Conservation (phyloP, 2,329 filamentous ascomycete species). For the Rutstroemia sp. region DNA sequence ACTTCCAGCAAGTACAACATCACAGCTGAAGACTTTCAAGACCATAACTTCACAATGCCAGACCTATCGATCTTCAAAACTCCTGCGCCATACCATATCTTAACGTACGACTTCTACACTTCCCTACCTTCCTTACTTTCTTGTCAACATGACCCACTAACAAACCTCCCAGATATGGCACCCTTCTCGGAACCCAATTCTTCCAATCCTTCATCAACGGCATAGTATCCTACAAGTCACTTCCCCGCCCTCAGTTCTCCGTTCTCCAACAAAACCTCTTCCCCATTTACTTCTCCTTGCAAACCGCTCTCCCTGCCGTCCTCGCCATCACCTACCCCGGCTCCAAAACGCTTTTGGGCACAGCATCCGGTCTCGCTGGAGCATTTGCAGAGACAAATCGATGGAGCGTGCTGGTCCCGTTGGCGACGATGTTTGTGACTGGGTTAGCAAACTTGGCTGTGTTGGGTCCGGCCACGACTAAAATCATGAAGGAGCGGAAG, state of each 20-base stretch:
- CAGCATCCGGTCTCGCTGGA: slow-evolving; percentile 42
- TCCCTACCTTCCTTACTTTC: background rate
- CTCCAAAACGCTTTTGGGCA: slow-evolving; percentile 33
- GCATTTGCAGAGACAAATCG: slow-evolving; percentile 54
- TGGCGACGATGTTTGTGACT: slow-evolving; percentile 62
- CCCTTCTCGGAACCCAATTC: slow-evolving; percentile 76
- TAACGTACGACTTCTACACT: slow-evolving; percentile 46
- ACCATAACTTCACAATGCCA: slow-evolving; percentile 27
- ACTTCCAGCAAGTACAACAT: background rate
- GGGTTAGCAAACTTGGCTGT: slow-evolving; percentile 64
- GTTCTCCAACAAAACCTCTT: slow-evolving; percentile 75
- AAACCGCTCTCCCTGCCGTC: slow-evolving; percentile 65
- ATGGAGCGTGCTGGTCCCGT: slow-evolving; percentile 58
- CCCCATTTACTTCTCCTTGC: slow-evolving; percentile 81
- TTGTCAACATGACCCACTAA: slow-evolving; percentile 3
- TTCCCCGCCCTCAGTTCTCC: slow-evolving; percentile 75
- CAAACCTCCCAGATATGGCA: slow-evolving; percentile 64
- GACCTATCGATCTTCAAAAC: slow-evolving; percentile 43
- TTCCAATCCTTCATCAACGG: slow-evolving; percentile 80
- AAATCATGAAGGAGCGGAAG: slow-evolving; percentile 67
- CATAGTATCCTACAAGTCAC: slow-evolving; percentile 66
- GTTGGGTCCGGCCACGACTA: slow-evolving; percentile 68
- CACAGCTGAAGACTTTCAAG: too few relatives aligned
- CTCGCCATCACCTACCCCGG: slow-evolving; percentile 76
- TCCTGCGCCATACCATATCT: slow-evolving; percentile 66